Conservation (phyloP, 176 grass and related monocot genomes). For the Eragrostis nindensis region DNA sequence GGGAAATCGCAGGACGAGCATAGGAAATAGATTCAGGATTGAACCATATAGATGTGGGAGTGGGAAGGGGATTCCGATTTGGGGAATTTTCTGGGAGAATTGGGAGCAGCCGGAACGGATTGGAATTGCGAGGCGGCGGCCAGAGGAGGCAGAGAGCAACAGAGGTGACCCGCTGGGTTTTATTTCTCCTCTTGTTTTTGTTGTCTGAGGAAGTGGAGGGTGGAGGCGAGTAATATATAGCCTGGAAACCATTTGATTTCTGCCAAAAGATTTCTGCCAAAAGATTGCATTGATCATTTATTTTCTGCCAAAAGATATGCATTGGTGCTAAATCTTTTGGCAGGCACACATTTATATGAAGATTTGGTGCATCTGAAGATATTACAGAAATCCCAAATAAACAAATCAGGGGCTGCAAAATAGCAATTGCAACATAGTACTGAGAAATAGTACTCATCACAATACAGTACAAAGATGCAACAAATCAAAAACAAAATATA, state of each 20-base stretch:
- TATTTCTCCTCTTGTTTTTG: constrained; percentile 31
- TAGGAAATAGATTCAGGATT: neutral
- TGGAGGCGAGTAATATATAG: constrained; percentile 2
- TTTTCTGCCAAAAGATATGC: neutral
- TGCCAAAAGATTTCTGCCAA: neutral
- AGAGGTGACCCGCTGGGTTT: neutral
- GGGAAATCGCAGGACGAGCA: neutral
- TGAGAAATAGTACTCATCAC: neutral
- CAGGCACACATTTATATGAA: neutral
- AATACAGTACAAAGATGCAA: neutral
- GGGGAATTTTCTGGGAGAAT: neutral
- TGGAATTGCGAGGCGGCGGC: neutral
- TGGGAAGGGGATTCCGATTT: neutral
- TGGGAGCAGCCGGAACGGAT: neutral
- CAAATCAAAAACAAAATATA: too few species aligned
- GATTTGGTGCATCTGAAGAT: neutral
- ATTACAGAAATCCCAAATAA: neutral
- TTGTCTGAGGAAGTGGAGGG: neutral
- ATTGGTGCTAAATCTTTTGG: neutral
- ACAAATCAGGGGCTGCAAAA: neutral
- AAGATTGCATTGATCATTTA: neutral
- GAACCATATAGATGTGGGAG: neutral
- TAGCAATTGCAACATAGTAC: neutral
- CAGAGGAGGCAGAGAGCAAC: neutral
- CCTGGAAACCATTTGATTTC: constrained; percentile 5